Percentiles rank a stretch among this genome's conserved stretches.
These are phyloP conservation scores for Onygenales sp. DNA, from an alignment of 2,329 filamentous ascomycete species.

Conservation along the genomic window DNA sequence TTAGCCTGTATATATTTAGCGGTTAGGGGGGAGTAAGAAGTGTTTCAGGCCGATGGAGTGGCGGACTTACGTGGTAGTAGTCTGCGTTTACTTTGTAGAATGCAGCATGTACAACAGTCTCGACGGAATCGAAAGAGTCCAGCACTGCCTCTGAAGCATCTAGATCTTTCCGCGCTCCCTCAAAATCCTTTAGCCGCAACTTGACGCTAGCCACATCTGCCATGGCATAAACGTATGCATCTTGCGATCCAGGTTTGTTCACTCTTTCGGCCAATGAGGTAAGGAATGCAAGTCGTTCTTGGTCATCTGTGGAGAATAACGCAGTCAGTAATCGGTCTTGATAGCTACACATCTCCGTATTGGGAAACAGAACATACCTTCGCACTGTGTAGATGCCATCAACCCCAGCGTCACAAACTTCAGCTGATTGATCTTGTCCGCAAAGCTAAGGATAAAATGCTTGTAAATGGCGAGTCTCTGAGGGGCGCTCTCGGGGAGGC, in stretches of 20 bases:
- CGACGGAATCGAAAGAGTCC: constrained; percentile 87
- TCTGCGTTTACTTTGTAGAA: constrained; percentile 94
- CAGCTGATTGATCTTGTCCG: constrained; percentile 97
- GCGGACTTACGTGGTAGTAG: constrained; percentile 65
- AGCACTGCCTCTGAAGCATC: constrained; percentile 80
- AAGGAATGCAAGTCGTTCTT: constrained; percentile 79
- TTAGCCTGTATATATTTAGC: constrained; percentile 45
- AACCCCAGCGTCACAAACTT: constrained; percentile 89
- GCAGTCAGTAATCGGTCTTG: constrained; percentile 6
- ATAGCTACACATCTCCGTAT: not conserved
- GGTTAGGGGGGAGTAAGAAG: not conserved
- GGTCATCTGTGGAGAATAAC: constrained; percentile 35
- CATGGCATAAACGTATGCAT: constrained; percentile 89
- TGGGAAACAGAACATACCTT: constrained; percentile 14
- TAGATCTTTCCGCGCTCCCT: constrained; percentile 77
- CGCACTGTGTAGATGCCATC: constrained; percentile 74
- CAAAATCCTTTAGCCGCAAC: constrained; percentile 66
- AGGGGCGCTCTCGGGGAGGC: constrained; percentile 64
- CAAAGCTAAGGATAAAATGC: constrained; percentile 89
- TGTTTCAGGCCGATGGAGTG: not conserved
- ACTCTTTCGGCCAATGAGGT: constrained; percentile 76
- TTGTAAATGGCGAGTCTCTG: constrained; percentile 89
- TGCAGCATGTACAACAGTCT: constrained; percentile 87
- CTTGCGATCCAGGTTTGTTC: constrained; percentile 84
- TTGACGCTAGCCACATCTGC: constrained; percentile 84